phyloP scores from a whole-genome alignment of 139 green algal genomes.

The Monoraphidium neglectum region DNA sequence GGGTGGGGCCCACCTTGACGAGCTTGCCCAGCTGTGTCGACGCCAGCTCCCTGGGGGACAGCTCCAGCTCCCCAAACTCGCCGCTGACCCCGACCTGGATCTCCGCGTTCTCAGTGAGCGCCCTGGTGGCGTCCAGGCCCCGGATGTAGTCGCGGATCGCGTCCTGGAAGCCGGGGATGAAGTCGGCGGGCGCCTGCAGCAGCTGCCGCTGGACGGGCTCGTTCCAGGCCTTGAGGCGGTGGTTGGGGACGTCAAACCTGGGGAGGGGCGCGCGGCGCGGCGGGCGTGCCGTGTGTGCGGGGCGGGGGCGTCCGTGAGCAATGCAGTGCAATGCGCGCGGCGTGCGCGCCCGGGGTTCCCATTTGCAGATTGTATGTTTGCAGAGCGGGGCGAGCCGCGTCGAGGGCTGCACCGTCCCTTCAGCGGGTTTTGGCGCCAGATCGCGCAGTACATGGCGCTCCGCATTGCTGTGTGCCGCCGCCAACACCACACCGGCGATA shows the following conservation, averaged over 20 bases:
- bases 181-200: conserved; percentile 73
- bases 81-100: conserved; percentile 84
- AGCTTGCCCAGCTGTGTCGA: conserved; percentile 80
- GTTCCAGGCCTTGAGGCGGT: conserved; percentile 83
- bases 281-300: conserved; percentile 27
- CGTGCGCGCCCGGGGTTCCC: too few relatives aligned
- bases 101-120: neutral
- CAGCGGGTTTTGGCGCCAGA: too few relatives aligned
- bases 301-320: conserved; percentile 41
- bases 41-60: conserved; percentile 86
- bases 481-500: too few relatives aligned
- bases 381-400: too few relatives aligned
- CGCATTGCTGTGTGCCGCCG: too few relatives aligned
- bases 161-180: conserved; percentile 86
- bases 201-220: conserved; percentile 67
- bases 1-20: conserved; percentile 65
- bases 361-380: too few relatives aligned
- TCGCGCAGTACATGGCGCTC: too few relatives aligned
- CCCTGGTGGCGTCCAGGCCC: neutral
- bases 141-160: conserved; percentile 73
- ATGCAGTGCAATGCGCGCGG: too few relatives aligned
- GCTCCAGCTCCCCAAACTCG: conserved; percentile 87
- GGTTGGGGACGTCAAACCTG: conserved; percentile 64
- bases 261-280: too few relatives aligned
- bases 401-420: too few relatives aligned